Percentiles rank a stretch among this genome's conserved stretches.
Conservation (phyloP, 148 eudicot species). For the Simmondsia chinensis region DNA sequence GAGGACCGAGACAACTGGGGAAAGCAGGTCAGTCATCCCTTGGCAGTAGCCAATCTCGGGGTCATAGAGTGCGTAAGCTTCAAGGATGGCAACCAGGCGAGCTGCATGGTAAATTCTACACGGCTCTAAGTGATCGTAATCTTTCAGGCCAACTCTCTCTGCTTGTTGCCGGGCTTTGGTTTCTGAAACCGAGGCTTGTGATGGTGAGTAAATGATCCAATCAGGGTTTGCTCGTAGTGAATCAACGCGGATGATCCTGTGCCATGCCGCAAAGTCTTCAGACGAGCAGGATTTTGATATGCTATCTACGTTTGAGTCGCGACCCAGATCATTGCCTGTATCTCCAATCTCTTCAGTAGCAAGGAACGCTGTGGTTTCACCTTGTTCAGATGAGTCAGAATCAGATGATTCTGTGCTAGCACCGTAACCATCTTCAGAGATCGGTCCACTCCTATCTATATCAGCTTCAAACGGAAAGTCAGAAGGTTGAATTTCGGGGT, state of each 20-base stretch:
- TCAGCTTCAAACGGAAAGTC: conserved; percentile 13
- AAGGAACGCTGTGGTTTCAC: conserved; percentile 14
- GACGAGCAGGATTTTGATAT: conserved; percentile 19
- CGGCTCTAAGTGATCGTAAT: conserved; percentile 75
- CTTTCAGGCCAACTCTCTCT: conserved; percentile 69
- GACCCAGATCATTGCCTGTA: conserved; percentile 32
- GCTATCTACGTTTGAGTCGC: conserved; percentile 2
- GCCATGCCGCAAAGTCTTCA: conserved; percentile 93
- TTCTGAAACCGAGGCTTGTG: conserved; percentile 55
- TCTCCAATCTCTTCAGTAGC: conserved; percentile 26
- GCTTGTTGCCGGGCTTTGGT: conserved; percentile 62
- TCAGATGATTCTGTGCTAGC: conserved; percentile 20
- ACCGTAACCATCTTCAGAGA: conserved; percentile 20
- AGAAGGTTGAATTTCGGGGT: conserved; percentile 5
- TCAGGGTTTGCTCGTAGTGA: conserved; percentile 88
- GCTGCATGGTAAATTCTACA: conserved; percentile 83
- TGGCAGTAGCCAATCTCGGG: conserved; percentile 95
- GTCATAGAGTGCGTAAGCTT: conserved; percentile 90
- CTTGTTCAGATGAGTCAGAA: conserved; percentile 25
- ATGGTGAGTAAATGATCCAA: conserved; percentile 54
- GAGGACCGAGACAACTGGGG: conserved; percentile 74
- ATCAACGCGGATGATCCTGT: conserved; percentile 86
- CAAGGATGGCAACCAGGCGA: conserved; percentile 81
- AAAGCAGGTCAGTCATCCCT: conserved; percentile 96
- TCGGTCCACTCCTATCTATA: conserved; percentile 17